These are phyloP conservation scores for Botryotinia convoluta DNA, from an alignment of 2,329 filamentous ascomycete genomes.

Conservation along the genomic window DNA sequence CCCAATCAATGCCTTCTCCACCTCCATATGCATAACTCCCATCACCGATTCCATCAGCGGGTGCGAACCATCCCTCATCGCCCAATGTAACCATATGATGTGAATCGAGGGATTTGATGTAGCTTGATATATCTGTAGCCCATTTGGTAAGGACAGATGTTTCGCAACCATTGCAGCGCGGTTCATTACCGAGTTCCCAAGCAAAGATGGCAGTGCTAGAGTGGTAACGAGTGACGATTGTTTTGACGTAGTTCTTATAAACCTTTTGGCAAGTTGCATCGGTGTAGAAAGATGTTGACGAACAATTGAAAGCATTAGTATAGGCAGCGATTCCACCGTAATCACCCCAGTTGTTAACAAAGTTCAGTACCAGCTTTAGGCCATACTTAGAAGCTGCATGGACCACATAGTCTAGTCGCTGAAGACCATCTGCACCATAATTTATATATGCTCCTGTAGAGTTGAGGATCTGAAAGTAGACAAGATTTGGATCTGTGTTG, in stretches of 20 bases:
- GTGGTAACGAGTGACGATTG: slow-evolving; percentile 58
- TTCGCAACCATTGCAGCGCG: slow-evolving; percentile 59
- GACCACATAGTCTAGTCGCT: slow-evolving; percentile 64
- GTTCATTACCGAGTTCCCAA: slow-evolving; percentile 68
- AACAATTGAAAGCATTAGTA: slow-evolving; percentile 52
- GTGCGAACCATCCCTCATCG: slow-evolving; percentile 58
- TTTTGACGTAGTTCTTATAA: slow-evolving; percentile 58
- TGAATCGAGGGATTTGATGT: slow-evolving; percentile 61
- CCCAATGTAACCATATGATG: slow-evolving; percentile 62
- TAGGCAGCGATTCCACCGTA: slow-evolving; percentile 63
- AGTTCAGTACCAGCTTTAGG: slow-evolving; percentile 61
- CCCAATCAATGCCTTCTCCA: slow-evolving; percentile 49
- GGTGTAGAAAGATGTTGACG: slow-evolving; percentile 55
- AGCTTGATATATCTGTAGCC: slow-evolving; percentile 55
- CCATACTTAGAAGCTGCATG: slow-evolving; percentile 55
- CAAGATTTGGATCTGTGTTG: slow-evolving; percentile 39
- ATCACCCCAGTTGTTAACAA: slow-evolving; percentile 68
- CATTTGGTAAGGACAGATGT: slow-evolving; percentile 58
- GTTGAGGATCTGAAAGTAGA: slow-evolving; percentile 47
- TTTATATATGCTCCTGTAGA: slow-evolving; percentile 56
- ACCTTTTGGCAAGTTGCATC: slow-evolving; percentile 50
- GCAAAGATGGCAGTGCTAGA: slow-evolving; percentile 59
- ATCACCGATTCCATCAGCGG: slow-evolving; percentile 39
- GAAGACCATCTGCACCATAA: slow-evolving; percentile 58
- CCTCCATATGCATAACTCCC: slow-evolving; percentile 46